Conservation (phyloP, 495 filamentous ascomycete species). For the Chlorociboria aeruginascens region DNA sequence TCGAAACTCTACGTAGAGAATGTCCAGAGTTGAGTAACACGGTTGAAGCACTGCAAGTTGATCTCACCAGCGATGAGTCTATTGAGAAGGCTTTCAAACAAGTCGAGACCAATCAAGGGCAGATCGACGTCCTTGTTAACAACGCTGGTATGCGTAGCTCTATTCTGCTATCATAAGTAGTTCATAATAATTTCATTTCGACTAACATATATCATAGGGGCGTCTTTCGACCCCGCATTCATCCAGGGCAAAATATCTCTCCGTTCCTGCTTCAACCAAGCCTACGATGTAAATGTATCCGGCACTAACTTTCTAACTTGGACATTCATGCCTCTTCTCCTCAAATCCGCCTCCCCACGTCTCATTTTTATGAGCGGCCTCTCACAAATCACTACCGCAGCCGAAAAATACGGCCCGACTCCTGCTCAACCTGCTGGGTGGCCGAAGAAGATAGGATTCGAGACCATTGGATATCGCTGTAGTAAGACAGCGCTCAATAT, state of each 20-base stretch:
- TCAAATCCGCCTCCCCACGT: slow-evolving; percentile 30
- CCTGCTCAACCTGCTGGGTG: slow-evolving; percentile 31
- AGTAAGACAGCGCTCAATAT: slow-evolving; percentile 53
- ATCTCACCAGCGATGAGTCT: slow-evolving; percentile 34
- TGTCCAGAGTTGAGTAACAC: slow-evolving; percentile 27
- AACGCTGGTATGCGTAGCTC: slow-evolving; percentile 36
- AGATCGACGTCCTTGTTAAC: slow-evolving; percentile 45
- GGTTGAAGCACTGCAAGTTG: slow-evolving; percentile 31
- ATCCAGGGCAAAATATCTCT: slow-evolving; percentile 15
- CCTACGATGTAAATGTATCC: slow-evolving; percentile 45
- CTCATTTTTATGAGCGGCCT: slow-evolving; percentile 40
- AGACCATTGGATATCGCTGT: slow-evolving; percentile 34
- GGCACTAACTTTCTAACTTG: slow-evolving; percentile 36
- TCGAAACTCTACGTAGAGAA: slow-evolving; percentile 23
- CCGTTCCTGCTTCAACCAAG: slow-evolving; percentile 32
- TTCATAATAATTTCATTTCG: slow-evolving; percentile 3
- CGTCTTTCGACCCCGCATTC: slow-evolving; percentile 12
- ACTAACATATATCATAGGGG: slow-evolving; percentile 5
- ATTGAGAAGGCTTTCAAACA: slow-evolving; percentile 28
- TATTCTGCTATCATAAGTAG: slow-evolving; percentile 8
- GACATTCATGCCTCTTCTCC: slow-evolving; percentile 32
- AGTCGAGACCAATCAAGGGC: slow-evolving; percentile 22
- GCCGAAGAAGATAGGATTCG: slow-evolving; percentile 27
- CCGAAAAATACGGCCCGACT: slow-evolving; percentile 13
- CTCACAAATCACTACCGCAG: slow-evolving; percentile 29